phyloP scores from a whole-genome alignment of 2,329 filamentous ascomycete species.

The Trichoderma sp. region DNA sequence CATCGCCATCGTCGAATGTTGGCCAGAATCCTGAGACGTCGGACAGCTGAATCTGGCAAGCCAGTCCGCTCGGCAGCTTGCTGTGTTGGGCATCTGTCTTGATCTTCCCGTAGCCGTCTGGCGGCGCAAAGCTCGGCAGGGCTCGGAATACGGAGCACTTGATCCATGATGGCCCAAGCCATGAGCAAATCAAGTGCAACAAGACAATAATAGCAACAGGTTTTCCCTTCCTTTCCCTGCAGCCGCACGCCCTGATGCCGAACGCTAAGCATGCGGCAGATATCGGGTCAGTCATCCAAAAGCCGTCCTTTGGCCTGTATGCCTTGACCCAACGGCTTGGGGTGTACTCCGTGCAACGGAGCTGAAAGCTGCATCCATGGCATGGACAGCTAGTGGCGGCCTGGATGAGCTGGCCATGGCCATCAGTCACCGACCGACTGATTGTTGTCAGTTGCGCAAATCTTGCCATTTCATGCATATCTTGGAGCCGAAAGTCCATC shows the following conservation, averaged over 20 bases:
- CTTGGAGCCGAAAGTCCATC: constrained; percentile 5
- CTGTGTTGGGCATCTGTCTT: neutral
- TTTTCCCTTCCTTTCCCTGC: neutral
- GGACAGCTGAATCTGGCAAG: neutral
- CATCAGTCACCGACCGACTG: constrained; percentile 3
- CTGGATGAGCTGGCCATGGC: constrained; percentile 15
- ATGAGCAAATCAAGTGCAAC: neutral
- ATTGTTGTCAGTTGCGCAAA: neutral
- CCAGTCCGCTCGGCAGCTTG: neutral
- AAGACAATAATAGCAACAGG: constrained; percentile 13
- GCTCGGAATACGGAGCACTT: neutral
- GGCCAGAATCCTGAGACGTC: neutral
- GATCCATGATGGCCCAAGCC: neutral
- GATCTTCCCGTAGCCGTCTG: neutral
- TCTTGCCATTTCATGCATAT: constrained; percentile 22
- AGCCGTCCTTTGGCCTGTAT: neutral
- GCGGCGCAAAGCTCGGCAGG: neutral
- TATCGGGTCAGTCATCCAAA: constrained; percentile 1
- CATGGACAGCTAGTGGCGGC: constrained; percentile 13
- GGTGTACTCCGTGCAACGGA: constrained; percentile 5
- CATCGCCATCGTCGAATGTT: neutral
- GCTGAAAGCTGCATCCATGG: constrained; percentile 11
- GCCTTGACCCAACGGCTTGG: constrained; percentile 11
- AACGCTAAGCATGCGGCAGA: constrained; percentile 10
- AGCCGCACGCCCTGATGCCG: neutral